Percentiles rank a stretch among this genome's conserved stretches.
Evolutionary conservation across 2,329 filamentous ascomycete genomes (phyloP).

Genomic region (Paracoccidioides brasiliensis): DNA sequence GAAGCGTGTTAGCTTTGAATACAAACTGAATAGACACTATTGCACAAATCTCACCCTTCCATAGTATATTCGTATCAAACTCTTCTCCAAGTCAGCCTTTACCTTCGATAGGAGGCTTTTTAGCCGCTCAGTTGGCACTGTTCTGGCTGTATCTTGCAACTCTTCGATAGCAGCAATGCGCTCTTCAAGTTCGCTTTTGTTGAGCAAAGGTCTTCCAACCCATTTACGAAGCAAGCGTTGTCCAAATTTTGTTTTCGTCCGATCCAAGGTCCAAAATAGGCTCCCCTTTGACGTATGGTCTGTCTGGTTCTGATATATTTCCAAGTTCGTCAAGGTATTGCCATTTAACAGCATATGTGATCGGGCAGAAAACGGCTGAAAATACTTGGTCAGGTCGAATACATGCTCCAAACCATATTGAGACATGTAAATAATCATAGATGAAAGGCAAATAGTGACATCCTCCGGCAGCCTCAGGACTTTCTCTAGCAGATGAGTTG

Average conservation of each 20-base stretch:
- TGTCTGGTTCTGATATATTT: slow-evolving; percentile 91
- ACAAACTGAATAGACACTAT: neutral
- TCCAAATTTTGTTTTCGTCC: slow-evolving; percentile 80
- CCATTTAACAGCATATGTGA: slow-evolving; percentile 95
- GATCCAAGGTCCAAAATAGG: slow-evolving; percentile 89
- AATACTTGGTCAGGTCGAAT: slow-evolving; percentile 92
- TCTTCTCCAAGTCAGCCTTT: slow-evolving; percentile 78
- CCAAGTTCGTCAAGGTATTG: slow-evolving; percentile 83
- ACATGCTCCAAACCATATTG: slow-evolving; percentile 93
- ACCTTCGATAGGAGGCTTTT: slow-evolving; percentile 57
- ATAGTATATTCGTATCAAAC: slow-evolving; percentile 91
- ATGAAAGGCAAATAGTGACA: slow-evolving; percentile 82
- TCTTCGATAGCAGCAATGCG: slow-evolving; percentile 79
- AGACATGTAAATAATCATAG: slow-evolving; percentile 86
- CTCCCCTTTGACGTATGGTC: slow-evolving; percentile 76
- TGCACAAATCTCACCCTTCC: slow-evolving; percentile 46
- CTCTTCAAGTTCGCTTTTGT: slow-evolving; percentile 60
- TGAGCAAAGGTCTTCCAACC: slow-evolving; percentile 80
- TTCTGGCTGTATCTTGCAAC: slow-evolving; percentile 55
- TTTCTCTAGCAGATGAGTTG: slow-evolving; percentile 63
- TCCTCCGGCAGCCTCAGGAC: slow-evolving; percentile 73
- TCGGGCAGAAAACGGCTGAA: slow-evolving; percentile 83
- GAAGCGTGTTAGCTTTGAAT: neutral
- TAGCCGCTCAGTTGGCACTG: slow-evolving; percentile 57
- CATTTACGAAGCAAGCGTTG: slow-evolving; percentile 81